Evolutionary conservation across 805 yeast genomes (phyloP).

Genomic region (Debaryomyces prosopidis): DNA sequence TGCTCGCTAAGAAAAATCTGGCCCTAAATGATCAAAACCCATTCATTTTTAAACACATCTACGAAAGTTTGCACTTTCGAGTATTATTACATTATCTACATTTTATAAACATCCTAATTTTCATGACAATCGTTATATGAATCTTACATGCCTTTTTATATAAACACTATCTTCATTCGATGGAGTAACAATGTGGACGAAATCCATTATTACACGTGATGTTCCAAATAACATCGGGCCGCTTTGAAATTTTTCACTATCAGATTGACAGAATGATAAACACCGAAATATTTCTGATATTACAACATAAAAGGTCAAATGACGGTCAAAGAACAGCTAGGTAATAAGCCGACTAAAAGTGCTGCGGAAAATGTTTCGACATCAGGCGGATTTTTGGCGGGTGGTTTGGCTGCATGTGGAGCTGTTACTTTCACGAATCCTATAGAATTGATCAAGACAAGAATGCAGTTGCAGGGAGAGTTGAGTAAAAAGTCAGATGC

Average conservation of each 20-base stretch:
- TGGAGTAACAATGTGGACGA: not conserved
- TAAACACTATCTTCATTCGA: not conserved
- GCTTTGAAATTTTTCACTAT: not conserved
- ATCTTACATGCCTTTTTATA: no score
- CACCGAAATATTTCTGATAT: no score
- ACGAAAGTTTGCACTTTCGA: no score
- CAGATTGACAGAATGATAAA: no score
- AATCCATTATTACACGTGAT: constrained; percentile 1
- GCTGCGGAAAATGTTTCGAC: constrained; percentile 60
- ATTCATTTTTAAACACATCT: no score
- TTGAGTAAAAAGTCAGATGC: constrained; percentile 54
- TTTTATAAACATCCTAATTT: no score
- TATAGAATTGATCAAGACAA: constrained; percentile 87
- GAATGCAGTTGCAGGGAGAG: constrained; percentile 98
- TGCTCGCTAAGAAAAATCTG: not conserved
- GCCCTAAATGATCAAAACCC: no score
- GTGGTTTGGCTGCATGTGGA: constrained; percentile 94
- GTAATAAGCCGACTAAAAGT: constrained; percentile 8
- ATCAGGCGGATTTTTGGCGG: constrained; percentile 82
- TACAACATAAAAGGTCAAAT: not conserved
- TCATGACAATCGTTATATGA: no score
- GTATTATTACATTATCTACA: no score
- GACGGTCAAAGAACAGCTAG: not conserved
- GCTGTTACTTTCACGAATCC: constrained; percentile 98
- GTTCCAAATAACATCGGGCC: not conserved